Conservation (phyloP, 2,329 filamentous ascomycete genomes). For the Penicillium sp. region DNA sequence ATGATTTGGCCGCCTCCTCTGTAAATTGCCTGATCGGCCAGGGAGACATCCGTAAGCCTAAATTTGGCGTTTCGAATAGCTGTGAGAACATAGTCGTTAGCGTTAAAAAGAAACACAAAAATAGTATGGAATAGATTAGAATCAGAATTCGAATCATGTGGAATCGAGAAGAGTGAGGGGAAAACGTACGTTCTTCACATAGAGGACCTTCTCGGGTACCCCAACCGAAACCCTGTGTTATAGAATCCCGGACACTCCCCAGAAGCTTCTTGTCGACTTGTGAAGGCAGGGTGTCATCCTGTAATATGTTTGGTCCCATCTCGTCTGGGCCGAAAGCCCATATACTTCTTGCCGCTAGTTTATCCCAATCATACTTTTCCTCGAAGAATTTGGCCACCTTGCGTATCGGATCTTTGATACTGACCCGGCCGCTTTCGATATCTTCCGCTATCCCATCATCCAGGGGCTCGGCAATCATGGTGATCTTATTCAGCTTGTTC, state of each 20-base stretch:
- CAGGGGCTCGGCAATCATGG: constrained; percentile 95
- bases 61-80: constrained; percentile 98
- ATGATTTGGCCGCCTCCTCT: constrained; percentile 97
- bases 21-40: constrained; percentile 91
- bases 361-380: constrained; percentile 95
- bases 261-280: constrained; percentile 94
- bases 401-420: constrained; percentile 88
- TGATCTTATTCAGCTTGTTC: constrained; percentile 99
- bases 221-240: constrained; percentile 97
- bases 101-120: not conserved
- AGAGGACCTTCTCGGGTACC: constrained; percentile 92
- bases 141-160: too few species aligned
- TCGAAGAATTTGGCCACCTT: constrained; percentile 97
- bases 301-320: constrained; percentile 89
- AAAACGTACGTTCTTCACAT: constrained; percentile 78
- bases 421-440: constrained; percentile 88
- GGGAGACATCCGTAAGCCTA: constrained; percentile 86
- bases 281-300: constrained; percentile 92
- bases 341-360: constrained; percentile 90
- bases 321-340: constrained; percentile 99
- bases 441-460: constrained; percentile 94
- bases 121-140: not conserved
- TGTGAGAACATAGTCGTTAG: constrained; percentile 40
- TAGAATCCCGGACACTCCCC: constrained; percentile 84
- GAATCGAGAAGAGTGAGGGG: not conserved